Evolutionary conservation across 441 rosid genomes (phyloP).

Genomic region (Pelargonium cotyledonis): DNA sequence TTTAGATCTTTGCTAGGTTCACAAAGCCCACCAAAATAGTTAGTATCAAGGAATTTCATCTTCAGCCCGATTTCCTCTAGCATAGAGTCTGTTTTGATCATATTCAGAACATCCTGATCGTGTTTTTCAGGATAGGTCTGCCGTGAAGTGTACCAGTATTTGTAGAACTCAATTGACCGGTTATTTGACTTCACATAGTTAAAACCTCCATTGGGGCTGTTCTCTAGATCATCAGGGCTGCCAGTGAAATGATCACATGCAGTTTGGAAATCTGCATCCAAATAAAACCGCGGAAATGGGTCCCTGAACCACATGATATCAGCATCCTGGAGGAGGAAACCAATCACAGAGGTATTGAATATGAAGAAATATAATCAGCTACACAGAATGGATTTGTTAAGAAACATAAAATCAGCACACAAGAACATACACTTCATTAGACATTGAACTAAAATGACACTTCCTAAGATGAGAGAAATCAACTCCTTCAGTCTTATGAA

Average conservation of each 20-base stretch:
- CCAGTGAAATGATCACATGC: conserved; percentile 76
- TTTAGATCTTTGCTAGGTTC: conserved; percentile 77
- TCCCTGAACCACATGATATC: conserved; percentile 94
- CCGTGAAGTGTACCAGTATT: conserved; percentile 72
- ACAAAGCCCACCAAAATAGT: conserved; percentile 76
- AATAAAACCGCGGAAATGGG: conserved; percentile 69
- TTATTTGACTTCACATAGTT: conserved; percentile 67
- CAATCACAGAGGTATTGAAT: conserved; percentile 15
- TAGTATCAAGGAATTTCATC: conserved; percentile 74
- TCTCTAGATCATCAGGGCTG: conserved; percentile 43
- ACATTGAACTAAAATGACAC: background rate
- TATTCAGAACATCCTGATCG: conserved; percentile 75
- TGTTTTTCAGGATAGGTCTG: conserved; percentile 50
- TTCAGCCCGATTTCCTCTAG: conserved; percentile 50
- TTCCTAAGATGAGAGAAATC: background rate
- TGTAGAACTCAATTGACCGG: conserved; percentile 69
- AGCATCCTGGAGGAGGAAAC: conserved; percentile 55
- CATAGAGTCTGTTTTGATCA: conserved; percentile 47
- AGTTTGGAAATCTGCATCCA: conserved; percentile 79
- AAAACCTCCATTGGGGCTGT: conserved; percentile 80
- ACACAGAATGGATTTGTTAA: background rate
- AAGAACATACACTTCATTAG: background rate
- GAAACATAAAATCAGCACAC: background rate
- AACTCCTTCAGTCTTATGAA: too few species aligned
- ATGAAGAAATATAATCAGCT: background rate